Evolutionary conservation across 768 basidiomycete genomes (phyloP).

Genomic region (Suillus decipiens): DNA sequence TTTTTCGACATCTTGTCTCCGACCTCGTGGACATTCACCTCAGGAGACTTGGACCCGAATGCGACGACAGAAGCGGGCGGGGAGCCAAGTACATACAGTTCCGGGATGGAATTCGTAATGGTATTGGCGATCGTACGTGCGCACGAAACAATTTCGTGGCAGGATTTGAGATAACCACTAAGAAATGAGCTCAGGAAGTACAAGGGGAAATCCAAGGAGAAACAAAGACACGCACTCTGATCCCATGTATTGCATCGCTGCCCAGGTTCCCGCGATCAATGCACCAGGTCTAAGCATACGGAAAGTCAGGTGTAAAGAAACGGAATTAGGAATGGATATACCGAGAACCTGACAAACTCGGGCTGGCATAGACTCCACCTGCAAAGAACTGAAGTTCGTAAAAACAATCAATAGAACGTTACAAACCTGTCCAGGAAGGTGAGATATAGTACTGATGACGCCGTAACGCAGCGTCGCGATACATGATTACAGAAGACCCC

Average conservation of each 20-base stretch:
- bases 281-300: slow-evolving; percentile 70
- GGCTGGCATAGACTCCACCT: slow-evolving; percentile 91
- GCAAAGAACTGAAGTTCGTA: slow-evolving; percentile 2
- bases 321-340: slow-evolving; percentile 33
- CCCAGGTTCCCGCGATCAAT: slow-evolving; percentile 94
- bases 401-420: background rate
- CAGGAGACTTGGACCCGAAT: slow-evolving; percentile 65
- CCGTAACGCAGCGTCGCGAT: slow-evolving; percentile 74
- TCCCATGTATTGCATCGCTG: slow-evolving; percentile 93
- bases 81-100: slow-evolving; percentile 86
- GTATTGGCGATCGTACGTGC: slow-evolving; percentile 68
- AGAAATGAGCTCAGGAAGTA: background rate
- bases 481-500: slow-evolving; percentile 97
- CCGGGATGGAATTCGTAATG: slow-evolving; percentile 70
- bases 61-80: slow-evolving; percentile 91
- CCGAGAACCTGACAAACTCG: slow-evolving; percentile 89
- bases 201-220: slow-evolving; percentile 2
- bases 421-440: slow-evolving; percentile 73
- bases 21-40: slow-evolving; percentile 74
- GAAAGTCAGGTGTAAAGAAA: background rate
- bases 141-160: slow-evolving; percentile 75
- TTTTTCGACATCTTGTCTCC: slow-evolving; percentile 84
- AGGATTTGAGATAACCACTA: slow-evolving; percentile 89
- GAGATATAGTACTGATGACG: slow-evolving; percentile 86
- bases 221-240: slow-evolving; percentile 55